These are phyloP conservation scores for Penicillium coffeae DNA, from an alignment of 495 filamentous ascomycete species.

Conservation along the genomic window DNA sequence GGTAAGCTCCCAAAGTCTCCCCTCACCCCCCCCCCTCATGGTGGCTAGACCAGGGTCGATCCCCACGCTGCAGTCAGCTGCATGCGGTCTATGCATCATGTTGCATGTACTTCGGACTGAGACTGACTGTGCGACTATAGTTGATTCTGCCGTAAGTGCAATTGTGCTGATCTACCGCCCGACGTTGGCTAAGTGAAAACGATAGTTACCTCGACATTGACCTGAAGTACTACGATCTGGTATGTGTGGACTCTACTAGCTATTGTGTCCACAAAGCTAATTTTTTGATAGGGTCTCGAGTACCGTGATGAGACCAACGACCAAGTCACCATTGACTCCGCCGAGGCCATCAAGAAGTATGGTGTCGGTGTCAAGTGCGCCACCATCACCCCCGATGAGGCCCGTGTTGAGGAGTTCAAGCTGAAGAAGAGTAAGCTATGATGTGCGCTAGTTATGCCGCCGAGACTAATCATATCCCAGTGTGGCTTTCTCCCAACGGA, in stretches of 20 bases:
- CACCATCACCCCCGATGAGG: slow-evolving; percentile 97
- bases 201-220: slow-evolving; percentile 84
- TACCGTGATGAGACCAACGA: slow-evolving; percentile 96
- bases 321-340: slow-evolving; percentile 88
- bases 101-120: background rate
- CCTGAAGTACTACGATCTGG: slow-evolving; percentile 97
- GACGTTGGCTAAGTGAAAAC: background rate
- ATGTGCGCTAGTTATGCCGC: background rate
- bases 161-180: slow-evolving; percentile 1
- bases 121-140: slow-evolving; percentile 36
- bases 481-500: slow-evolving; percentile 98
- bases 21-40: slow-evolving; percentile 11
- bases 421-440: slow-evolving; percentile 81
- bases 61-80: slow-evolving; percentile 11
- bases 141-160: slow-evolving; percentile 76
- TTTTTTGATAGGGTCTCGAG: slow-evolving; percentile 61
- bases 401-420: slow-evolving; percentile 93
- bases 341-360: slow-evolving; percentile 98
- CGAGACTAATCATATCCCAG: slow-evolving; percentile 39
- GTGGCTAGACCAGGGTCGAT: slow-evolving; percentile 13
- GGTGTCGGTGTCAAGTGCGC: slow-evolving; percentile 98
- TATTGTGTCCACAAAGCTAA: slow-evolving; percentile 7
- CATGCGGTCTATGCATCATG: slow-evolving; percentile 17
- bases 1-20: slow-evolving; percentile 39
- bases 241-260: slow-evolving; percentile 20